Conservation (phyloP, 2,329 filamentous ascomycete species). For the Colletotrichum chrysophilum region DNA sequence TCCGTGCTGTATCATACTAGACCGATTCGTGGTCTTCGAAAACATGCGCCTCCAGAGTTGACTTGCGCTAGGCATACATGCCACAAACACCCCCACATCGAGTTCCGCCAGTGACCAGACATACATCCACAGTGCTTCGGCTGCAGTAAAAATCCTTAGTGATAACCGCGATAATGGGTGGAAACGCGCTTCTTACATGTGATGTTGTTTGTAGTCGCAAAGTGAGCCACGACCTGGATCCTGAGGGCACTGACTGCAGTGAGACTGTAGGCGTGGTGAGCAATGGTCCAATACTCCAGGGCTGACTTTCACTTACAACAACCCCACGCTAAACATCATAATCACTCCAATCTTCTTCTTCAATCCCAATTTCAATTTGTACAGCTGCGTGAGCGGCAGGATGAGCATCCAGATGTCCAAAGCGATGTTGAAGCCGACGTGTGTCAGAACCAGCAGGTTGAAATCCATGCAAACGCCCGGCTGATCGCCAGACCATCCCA, state of each 20-base stretch:
- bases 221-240: background rate
- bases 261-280: background rate
- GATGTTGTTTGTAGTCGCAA: background rate
- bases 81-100: background rate
- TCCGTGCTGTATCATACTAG: background rate
- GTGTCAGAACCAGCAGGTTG: constrained; percentile 28
- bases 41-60: background rate
- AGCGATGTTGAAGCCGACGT: constrained; percentile 29
- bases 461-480: constrained; percentile 29
- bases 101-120: background rate
- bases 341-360: constrained; percentile 35
- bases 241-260: background rate
- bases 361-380: constrained; percentile 30
- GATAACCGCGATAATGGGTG: accelerated
- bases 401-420: constrained; percentile 35
- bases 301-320: background rate
- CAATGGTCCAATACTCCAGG: accelerated
- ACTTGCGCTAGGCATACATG: background rate
- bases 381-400: constrained; percentile 36
- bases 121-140: background rate
- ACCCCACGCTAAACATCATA: constrained; percentile 33
- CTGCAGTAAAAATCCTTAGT: background rate
- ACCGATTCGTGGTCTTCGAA: background rate
- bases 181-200: background rate
- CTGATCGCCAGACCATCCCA: constrained; percentile 36